Evolutionary conservation across 192 early-diverging fungal species (phyloP).

Genomic region (Gigaspora rosea): DNA sequence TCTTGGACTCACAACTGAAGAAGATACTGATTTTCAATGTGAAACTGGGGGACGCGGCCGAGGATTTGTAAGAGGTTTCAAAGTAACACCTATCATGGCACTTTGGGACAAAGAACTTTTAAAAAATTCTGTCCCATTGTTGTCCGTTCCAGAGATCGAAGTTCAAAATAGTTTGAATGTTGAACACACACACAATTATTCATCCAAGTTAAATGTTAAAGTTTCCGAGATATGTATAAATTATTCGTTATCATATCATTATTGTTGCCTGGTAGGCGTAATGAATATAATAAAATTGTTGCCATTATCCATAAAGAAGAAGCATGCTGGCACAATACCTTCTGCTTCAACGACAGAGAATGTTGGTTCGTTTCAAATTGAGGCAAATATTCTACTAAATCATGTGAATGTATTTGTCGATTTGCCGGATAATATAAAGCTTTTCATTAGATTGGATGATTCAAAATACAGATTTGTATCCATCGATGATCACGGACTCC

Average conservation of each 20-base stretch:
- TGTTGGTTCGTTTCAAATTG: background rate
- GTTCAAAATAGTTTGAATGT: background rate
- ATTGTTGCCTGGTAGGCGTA: constrained; percentile 20
- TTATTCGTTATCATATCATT: constrained; percentile 33
- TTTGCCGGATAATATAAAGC: constrained; percentile 21
- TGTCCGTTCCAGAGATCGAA: constrained; percentile 16
- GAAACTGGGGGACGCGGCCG: constrained; percentile 8
- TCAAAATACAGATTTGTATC: constrained; percentile 17
- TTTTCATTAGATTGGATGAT: constrained; percentile 37
- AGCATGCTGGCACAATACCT: background rate
- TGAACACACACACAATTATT: constrained; percentile 1
- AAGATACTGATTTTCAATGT: background rate
- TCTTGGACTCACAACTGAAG: constrained; percentile 5
- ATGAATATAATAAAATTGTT: constrained; percentile 1
- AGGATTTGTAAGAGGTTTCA: constrained; percentile 7
- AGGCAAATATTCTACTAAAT: constrained; percentile 28
- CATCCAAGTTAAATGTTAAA: background rate
- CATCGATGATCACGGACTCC: background rate
- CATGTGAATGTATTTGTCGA: constrained; percentile 22
- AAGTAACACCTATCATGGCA: constrained; percentile 17
- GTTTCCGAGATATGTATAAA: constrained; percentile 1
- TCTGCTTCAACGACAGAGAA: background rate
- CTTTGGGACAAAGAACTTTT: constrained; percentile 16
- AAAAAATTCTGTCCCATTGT: constrained; percentile 15
- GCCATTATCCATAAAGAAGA: background rate